Conservation (phyloP, 345 rosid genomes). For the Eucalyptus paniculata region DNA sequence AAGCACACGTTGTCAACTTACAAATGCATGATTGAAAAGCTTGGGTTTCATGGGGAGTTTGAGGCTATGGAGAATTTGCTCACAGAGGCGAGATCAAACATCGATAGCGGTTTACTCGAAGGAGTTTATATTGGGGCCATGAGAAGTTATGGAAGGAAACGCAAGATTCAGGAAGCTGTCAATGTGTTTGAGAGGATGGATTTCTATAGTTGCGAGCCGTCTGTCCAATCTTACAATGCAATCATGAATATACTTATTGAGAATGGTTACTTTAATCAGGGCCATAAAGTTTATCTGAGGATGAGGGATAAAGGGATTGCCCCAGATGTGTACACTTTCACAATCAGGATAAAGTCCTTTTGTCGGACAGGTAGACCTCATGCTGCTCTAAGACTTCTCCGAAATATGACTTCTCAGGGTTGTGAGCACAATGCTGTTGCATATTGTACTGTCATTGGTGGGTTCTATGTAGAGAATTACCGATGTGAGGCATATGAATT, state of each 20-base stretch:
- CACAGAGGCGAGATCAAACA: constrained; percentile 36
- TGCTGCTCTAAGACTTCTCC: constrained; percentile 77
- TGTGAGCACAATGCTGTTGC: constrained; percentile 66
- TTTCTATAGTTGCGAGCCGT: constrained; percentile 57
- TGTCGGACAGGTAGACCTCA: constrained; percentile 68
- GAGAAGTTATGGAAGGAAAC: constrained; percentile 65
- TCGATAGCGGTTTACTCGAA: constrained; percentile 47
- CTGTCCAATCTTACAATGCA: constrained; percentile 60
- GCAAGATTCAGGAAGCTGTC: constrained; percentile 75
- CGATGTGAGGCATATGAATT: constrained; percentile 49
- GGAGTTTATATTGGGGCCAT: constrained; percentile 63
- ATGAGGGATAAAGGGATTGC: constrained; percentile 51
- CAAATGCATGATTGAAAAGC: constrained; percentile 60
- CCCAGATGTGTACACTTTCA: constrained; percentile 77
- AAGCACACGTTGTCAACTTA: constrained; percentile 68
- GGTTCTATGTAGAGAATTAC: constrained; percentile 50
- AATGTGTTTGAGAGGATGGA: constrained; percentile 92
- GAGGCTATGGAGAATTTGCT: constrained; percentile 65
- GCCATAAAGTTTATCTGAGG: constrained; percentile 82
- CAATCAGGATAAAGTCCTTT: constrained; percentile 83
- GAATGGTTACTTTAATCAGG: constrained; percentile 50
- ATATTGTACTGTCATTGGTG: constrained; percentile 65
- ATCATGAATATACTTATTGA: constrained; percentile 86
- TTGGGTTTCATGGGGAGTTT: constrained; percentile 64
- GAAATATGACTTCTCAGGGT: constrained; percentile 66